A percentile compares a stretch with the other conserved stretches of the same genome.
Evolutionary conservation across 2,329 filamentous ascomycete genomes (phyloP).

Genomic region (Tolypocladium nubicola): DNA sequence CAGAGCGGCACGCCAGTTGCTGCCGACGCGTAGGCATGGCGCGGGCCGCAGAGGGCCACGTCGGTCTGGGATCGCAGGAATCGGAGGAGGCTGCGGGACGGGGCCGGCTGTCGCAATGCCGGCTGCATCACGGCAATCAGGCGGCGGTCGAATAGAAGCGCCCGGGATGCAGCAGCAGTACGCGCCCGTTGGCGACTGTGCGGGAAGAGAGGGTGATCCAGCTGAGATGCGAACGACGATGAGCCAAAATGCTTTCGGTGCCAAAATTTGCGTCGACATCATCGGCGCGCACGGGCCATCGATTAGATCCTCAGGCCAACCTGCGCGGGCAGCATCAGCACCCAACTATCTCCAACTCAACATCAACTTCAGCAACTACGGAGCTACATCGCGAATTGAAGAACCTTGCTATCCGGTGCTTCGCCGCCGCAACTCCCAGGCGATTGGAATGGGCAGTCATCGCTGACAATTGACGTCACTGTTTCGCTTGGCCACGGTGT

Average conservation of each 20-base stretch:
- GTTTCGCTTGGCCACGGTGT: background rate
- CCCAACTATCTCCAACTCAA: too few species aligned
- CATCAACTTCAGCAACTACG: too few species aligned
- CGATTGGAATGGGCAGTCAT: too few species aligned
- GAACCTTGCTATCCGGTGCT: too few species aligned
- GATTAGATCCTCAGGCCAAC: background rate
- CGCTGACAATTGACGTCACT: background rate
- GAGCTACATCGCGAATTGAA: too few species aligned
- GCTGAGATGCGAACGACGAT: background rate
- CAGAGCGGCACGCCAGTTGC: slow-evolving; percentile 8
- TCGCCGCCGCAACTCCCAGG: background rate
- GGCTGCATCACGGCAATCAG: slow-evolving; percentile 29
- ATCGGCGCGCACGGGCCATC: background rate
- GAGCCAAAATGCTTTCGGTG: background rate
- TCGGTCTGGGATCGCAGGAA: slow-evolving; percentile 66
- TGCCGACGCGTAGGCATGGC: slow-evolving; percentile 7
- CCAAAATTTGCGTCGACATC: background rate
- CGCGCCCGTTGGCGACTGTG: background rate
- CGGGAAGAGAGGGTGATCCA: background rate
- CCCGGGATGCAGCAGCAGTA: slow-evolving; percentile 4
- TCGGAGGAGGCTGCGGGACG: slow-evolving; percentile 51
- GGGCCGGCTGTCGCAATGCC: slow-evolving; percentile 32
- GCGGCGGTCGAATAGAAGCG: slow-evolving; percentile 3
- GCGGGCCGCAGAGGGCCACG: slow-evolving; percentile 37
- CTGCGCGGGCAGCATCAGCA: too few species aligned